Percentiles rank a stretch among this genome's conserved stretches.
phyloP scores from a whole-genome alignment of 805 yeast species.

The Spathaspora sp. region DNA sequence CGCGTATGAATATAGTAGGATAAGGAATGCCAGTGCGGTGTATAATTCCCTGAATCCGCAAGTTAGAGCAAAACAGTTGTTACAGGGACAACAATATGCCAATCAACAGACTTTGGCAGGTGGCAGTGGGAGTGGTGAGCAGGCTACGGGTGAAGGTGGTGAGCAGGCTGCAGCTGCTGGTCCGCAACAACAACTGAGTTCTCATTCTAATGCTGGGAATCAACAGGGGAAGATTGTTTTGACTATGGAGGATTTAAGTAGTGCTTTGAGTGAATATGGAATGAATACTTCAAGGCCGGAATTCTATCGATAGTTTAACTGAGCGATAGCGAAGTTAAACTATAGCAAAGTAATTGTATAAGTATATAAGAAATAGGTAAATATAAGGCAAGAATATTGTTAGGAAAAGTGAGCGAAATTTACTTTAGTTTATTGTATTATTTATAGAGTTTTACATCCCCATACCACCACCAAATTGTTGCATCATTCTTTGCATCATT shows the following conservation, averaged over 20 bases:
- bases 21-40: conserved; percentile 85
- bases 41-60: conserved; percentile 83
- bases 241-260: conserved; percentile 89
- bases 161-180: conserved; percentile 20
- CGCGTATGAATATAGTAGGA: conserved; percentile 92
- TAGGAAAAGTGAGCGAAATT: too few species aligned
- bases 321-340: too few species aligned
- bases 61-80: conserved; percentile 72
- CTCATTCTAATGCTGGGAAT: conserved; percentile 43
- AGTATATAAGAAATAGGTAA: too few species aligned
- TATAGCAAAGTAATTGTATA: too few species aligned
- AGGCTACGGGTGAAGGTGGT: conserved; percentile 6
- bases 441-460: conserved; percentile 7
- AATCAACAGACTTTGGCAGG: conserved; percentile 35
- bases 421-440: not conserved
- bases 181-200: conserved; percentile 36
- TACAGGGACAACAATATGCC: conserved; percentile 59
- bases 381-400: too few species aligned
- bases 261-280: conserved; percentile 91
- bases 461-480: conserved; percentile 68
- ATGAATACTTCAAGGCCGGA: conserved; percentile 88
- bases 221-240: conserved; percentile 77
- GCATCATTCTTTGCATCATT: conserved; percentile 59
- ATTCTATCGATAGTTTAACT: conserved; percentile 63
- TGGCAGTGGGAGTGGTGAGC: conserved; percentile 25